phyloP scores from a whole-genome alignment of 2,329 filamentous ascomycete genomes.

The Exophiala sp. region DNA sequence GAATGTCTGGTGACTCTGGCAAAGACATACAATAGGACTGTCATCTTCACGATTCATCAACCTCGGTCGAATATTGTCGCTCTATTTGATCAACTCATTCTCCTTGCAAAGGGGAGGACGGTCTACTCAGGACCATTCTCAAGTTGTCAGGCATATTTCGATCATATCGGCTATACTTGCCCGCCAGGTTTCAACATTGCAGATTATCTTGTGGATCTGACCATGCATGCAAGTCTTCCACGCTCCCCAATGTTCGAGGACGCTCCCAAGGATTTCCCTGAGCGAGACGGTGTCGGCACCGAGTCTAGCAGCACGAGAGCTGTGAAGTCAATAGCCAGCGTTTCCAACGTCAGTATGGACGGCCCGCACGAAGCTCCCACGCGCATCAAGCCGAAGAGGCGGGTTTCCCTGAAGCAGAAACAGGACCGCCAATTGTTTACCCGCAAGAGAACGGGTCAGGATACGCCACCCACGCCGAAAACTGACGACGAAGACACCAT shows the following conservation, averaged over 20 bases:
- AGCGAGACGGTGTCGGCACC: constrained; percentile 60
- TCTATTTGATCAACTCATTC: constrained; percentile 87
- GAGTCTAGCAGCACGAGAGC: constrained; percentile 82
- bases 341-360: constrained; percentile 70
- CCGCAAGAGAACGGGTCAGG: constrained; percentile 62
- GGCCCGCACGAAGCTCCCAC: constrained; percentile 61
- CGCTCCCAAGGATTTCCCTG: constrained; percentile 54
- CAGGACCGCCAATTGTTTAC: constrained; percentile 92
- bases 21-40: constrained; percentile 93
- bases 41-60: constrained; percentile 98
- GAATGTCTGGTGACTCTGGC: constrained; percentile 93
- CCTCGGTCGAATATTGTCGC: constrained; percentile 97
- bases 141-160: constrained; percentile 88
- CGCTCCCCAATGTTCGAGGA: constrained; percentile 55
- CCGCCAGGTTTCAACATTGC: constrained; percentile 98
- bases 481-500: constrained; percentile 59
- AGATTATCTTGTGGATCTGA: constrained; percentile 94
- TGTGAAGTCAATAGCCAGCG: constrained; percentile 85
- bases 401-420: constrained; percentile 75
- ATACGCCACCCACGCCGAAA: constrained; percentile 56
- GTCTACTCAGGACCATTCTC: constrained; percentile 92
- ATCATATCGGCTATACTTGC: constrained; percentile 85
- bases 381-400: constrained; percentile 66
- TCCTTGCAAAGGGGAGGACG: constrained; percentile 81
- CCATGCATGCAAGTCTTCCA: constrained; percentile 80